Percentiles rank a stretch among this genome's conserved stretches.
Evolutionary conservation across 257 asterid species (phyloP).

Genomic region (Solanum chiquidenum): DNA sequence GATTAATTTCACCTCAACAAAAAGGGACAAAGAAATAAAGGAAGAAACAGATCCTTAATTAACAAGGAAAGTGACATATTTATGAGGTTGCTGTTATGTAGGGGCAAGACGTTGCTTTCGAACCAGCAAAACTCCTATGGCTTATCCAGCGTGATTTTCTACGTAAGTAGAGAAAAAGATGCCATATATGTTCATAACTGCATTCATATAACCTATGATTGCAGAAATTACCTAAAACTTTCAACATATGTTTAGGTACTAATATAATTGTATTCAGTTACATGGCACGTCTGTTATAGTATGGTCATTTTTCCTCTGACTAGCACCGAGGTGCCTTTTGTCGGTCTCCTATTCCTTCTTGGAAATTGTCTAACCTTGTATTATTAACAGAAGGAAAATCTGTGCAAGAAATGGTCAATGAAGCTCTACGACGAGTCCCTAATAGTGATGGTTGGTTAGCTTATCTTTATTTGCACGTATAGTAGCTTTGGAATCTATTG

Average conservation of each 20-base stretch:
- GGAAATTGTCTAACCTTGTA: conserved; percentile 1
- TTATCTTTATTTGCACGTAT: not conserved
- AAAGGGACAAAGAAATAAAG: not conserved
- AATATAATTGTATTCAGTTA: not conserved
- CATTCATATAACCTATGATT: not conserved
- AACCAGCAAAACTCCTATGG: conserved; percentile 96
- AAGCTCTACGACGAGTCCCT: conserved; percentile 83
- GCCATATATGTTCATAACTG: not conserved
- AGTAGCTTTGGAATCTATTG: not conserved
- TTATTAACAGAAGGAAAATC: conserved; percentile 79
- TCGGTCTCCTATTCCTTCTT: not conserved
- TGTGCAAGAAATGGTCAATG: conserved; percentile 86
- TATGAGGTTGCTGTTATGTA: conserved; percentile 24
- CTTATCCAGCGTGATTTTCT: conserved; percentile 96
- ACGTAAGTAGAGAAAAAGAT: conserved; percentile 40
- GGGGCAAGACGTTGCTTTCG: conserved; percentile 98
- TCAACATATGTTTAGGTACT: not conserved
- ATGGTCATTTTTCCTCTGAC: not conserved
- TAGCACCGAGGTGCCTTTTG: not conserved
- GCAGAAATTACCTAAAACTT: not conserved
- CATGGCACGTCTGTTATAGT: not conserved
- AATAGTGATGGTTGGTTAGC: conserved; percentile 56
- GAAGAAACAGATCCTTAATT: not conserved
- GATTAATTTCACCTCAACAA: not conserved
- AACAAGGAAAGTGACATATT: not conserved